These are phyloP conservation scores for Aquanectria penicillioides DNA, from an alignment of 2,329 filamentous ascomycete genomes.

Conservation along the genomic window DNA sequence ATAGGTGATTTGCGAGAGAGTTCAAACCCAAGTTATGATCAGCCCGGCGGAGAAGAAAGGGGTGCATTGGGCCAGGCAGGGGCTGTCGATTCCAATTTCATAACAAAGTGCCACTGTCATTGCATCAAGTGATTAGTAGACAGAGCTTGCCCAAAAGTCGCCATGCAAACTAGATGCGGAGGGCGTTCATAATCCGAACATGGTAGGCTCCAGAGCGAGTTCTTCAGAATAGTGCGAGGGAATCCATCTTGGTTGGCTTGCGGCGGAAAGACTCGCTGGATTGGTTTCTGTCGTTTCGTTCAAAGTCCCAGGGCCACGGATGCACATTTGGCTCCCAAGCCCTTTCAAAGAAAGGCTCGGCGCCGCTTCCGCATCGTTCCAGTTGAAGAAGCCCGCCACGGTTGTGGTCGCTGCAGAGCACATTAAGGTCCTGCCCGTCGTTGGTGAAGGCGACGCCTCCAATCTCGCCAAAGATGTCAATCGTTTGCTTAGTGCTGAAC, in stretches of 20 bases:
- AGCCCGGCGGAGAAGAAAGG: not conserved
- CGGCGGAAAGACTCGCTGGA: conserved; percentile 29
- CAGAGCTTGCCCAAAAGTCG: no score
- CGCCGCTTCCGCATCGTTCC: conserved; percentile 54
- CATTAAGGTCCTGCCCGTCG: conserved; percentile 73
- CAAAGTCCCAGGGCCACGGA: conserved; percentile 23
- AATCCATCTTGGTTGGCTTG: conserved; percentile 28
- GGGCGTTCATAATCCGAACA: no score
- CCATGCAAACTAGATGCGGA: no score
- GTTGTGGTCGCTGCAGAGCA: conserved; percentile 72
- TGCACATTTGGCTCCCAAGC: conserved; percentile 25
- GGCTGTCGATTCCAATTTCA: not conserved
- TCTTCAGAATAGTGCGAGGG: conserved; percentile 13
- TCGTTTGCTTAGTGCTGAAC: conserved; percentile 72
- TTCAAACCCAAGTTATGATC: no score
- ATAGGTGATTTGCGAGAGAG: conserved; percentile 1
- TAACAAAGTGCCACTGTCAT: not conserved
- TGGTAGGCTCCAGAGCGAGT: not conserved
- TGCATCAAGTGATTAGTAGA: no score
- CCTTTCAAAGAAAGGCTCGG: conserved; percentile 39
- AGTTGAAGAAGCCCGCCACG: conserved; percentile 75
- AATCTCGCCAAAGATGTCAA: conserved; percentile 81
- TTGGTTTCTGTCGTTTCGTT: conserved; percentile 14
- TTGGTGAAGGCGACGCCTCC: conserved; percentile 74
- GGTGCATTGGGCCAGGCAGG: not conserved